Evolutionary conservation across 441 rosid genomes (phyloP), one percentile per base, ranked within the genome.

Genomic region (Euphorbia celastroides): DNA sequence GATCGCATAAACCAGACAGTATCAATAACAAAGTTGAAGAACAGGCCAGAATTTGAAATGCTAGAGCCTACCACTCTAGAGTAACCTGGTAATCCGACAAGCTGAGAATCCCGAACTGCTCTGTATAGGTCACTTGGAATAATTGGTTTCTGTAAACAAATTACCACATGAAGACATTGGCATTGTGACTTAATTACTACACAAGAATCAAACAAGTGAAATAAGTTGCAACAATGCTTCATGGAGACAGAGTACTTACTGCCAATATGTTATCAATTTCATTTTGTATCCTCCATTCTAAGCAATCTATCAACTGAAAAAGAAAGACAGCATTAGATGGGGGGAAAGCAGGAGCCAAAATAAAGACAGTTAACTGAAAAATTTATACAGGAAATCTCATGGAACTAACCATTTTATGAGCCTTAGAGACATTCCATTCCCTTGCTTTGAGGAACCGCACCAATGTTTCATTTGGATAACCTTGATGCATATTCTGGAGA

Each of bases 361-460:
- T n/a, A n/a, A n/a, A n/a, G n/a, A n/a, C n/a, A n/a, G n/a, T n/a
- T n/a, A 51, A 23, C 31, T 8, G 42, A 52, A 32, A 62, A 31
- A n/a, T n/a, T n/a, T n/a, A n/a, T n/a, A n/a, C n/a, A 32, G 58
- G 13, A 41, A 27, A 50, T n/a, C 20, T 67, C 38, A 64, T 17
- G 44, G 50, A 64, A 12, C 86, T 68, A 69, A 93, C 98, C 98
- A 93, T 90, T 80, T 79, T 81, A 75, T 93, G 82, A 55, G 98
- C 97, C 84, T 88, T 91, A 66, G 75, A 26, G 66, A 89, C 84
- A 80, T 84, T 86, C 84, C 90, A 78, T n/a, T 89, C 99, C 72
- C 99, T 77, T 48, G 97, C 99, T 78, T 86, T 93, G 36, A 93
- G 88, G 81, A 93, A 93, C 11, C 96, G 96, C 64, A 64, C 74